phyloP scores from a whole-genome alignment of 2,329 filamentous ascomycete genomes.

The Monosporascus sp. region DNA sequence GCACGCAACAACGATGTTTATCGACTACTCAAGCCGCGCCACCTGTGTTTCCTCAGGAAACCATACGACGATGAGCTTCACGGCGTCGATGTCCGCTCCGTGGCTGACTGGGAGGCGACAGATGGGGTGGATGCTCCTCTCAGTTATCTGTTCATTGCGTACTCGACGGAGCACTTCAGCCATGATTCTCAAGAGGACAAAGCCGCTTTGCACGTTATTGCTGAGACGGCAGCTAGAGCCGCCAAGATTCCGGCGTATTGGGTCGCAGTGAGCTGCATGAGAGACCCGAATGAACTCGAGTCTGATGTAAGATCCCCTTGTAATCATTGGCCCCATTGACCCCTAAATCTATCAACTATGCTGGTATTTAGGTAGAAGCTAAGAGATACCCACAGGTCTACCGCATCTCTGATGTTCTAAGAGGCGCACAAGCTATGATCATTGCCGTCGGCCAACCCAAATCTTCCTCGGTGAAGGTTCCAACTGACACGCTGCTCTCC shows the following conservation, averaged over 20 bases:
- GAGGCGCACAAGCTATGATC: slow-evolving; percentile 12
- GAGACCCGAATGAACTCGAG: neutral
- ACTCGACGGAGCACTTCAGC: slow-evolving; percentile 9
- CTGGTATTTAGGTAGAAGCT: neutral
- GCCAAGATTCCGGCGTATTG: slow-evolving; percentile 10
- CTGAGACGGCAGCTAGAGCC: slow-evolving; percentile 7
- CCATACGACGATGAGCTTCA: slow-evolving; percentile 1
- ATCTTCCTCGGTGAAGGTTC: neutral
- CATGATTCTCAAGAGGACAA: slow-evolving; percentile 1
- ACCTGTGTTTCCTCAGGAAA: slow-evolving; percentile 10
- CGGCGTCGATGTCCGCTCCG: slow-evolving; percentile 5
- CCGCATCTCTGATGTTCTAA: slow-evolving; percentile 18
- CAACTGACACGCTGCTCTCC: slow-evolving; percentile 4
- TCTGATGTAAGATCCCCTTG: slow-evolving; percentile 1
- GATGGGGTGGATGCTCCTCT: slow-evolving; percentile 3
- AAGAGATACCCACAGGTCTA: slow-evolving; percentile 11
- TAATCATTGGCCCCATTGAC: neutral
- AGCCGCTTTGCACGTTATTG: slow-evolving; percentile 6
- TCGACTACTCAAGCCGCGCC: slow-evolving; percentile 8
- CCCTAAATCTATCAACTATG: neutral
- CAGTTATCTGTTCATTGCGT: slow-evolving; percentile 11
- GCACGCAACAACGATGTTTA: slow-evolving; percentile 4
- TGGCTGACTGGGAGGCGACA: slow-evolving; percentile 8
- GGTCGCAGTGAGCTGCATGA: slow-evolving; percentile 6
- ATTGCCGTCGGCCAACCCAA: slow-evolving; percentile 9